Base-by-base conservation (phyloP, 2,329 filamentous ascomycete genomes). In the Claviceps sp. region DNA sequence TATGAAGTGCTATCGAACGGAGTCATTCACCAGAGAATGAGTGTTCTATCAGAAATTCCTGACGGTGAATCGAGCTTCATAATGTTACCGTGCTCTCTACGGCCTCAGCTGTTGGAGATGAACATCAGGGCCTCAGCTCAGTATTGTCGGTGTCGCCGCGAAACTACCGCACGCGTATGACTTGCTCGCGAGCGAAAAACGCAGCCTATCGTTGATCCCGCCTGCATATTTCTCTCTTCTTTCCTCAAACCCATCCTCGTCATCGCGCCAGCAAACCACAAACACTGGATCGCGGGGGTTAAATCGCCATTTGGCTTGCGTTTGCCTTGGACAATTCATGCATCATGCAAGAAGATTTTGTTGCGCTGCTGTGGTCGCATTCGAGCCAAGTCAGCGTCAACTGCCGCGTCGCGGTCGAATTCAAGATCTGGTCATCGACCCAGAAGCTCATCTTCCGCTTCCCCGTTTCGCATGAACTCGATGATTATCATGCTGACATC, bases 311-410 rank as follows among this genome's bases (percentile, higher is more conserved):
- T 40, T 16, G 6, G 38, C 16, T 41, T n/a, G 38, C 6, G 38
- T 41, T n/a, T n/a, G 37, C 16, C 37, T n/a, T 9, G 2, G 26
- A 30, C 26, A 8, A 30, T 30, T 30, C 7, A 30, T 7, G 26
- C 26, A 30, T 40, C 16, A 40, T 8, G 16, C 38, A 41, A 18
- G 38, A 18, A 41, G 34, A 47, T 16, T 54, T 47, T 38, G 37
- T 20, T 14, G 47, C 50, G 8, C 48, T 55, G 6, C 42, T 43
- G 9, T 37, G 14, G 26, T 48, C 54, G 37, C 45, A 59, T 2
- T 66, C 62, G 63, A 55, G 60, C 14, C 51, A 54, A 54, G 65
- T 65, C 30, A 59, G 58, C 53, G 67, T 66, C 51, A 67, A 67
- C 48, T 54, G 65, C 34, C 67, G 62, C 51, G 55, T 66, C 41